Evolutionary conservation across 129 eudicot species (phyloP).

Genomic region (Flaveria ramosissima): DNA sequence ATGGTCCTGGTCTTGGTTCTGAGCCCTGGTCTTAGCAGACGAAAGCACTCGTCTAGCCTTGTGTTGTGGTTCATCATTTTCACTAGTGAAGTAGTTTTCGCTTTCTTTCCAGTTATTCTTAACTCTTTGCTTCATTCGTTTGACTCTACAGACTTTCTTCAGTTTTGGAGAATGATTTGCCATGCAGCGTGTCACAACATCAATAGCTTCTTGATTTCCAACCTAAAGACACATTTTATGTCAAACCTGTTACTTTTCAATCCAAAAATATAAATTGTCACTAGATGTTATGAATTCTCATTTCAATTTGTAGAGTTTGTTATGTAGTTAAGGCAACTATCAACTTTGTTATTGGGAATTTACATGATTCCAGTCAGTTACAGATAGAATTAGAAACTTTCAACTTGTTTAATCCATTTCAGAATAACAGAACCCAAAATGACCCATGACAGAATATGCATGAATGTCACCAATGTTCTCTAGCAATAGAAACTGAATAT

Average conservation of each 20-base stretch:
- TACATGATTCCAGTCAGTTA: too few relatives aligned
- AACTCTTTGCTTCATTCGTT: conserved; percentile 35
- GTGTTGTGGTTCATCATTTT: conserved; percentile 67
- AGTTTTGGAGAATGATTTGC: conserved; percentile 53
- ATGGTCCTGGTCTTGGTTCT: conserved; percentile 30
- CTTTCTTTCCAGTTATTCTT: conserved; percentile 25
- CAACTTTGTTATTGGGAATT: too few relatives aligned
- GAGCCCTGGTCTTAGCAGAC: background rate
- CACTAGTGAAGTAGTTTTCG: conserved; percentile 39
- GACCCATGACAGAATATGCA: too few relatives aligned
- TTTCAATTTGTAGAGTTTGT: background rate
- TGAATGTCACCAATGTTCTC: background rate
- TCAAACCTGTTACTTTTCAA: background rate
- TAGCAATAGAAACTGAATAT: background rate
- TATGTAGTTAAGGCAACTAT: too few relatives aligned
- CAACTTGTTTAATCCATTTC: background rate
- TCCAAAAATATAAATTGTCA: background rate
- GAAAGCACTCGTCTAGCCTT: conserved; percentile 48
- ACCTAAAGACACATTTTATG: conserved; percentile 49
- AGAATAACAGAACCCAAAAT: background rate
- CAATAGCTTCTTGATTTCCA: conserved; percentile 85
- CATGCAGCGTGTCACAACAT: conserved; percentile 50
- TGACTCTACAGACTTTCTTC: conserved; percentile 47
- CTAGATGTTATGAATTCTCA: background rate
- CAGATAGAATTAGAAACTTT: too few relatives aligned